Conservation (phyloP, 495 filamentous ascomycete species). For the Extremus antarcticus region DNA sequence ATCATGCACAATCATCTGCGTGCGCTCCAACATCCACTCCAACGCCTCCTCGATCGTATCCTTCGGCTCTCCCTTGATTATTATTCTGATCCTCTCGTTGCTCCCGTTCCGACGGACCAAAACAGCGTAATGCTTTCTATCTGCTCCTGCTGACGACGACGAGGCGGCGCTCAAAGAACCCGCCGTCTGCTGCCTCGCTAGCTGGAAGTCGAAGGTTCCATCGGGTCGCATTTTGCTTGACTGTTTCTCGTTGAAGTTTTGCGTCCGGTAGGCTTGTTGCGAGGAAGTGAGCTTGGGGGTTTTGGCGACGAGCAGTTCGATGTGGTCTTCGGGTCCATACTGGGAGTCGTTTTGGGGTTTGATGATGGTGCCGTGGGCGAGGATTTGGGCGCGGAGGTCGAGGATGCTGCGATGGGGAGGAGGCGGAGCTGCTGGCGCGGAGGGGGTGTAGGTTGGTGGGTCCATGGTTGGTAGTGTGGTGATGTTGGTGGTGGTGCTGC, state of each 20-base stretch:
- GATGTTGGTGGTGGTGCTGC: not conserved
- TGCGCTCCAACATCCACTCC: conserved; percentile 12
- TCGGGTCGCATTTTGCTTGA: not conserved
- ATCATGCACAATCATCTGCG: conserved; percentile 6
- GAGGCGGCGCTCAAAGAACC: not conserved
- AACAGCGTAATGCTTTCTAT: conserved; percentile 8
- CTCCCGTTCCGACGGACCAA: not conserved
- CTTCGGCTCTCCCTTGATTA: conserved; percentile 10
- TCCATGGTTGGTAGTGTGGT: not conserved
- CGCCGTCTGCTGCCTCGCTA: not conserved
- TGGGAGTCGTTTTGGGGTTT: not conserved
- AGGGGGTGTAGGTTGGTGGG: not conserved
- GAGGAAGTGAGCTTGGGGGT: not conserved
- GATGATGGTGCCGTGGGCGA: conserved; percentile 7
- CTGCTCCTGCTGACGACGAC: not conserved
- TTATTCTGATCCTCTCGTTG: not conserved
- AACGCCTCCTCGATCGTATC: conserved; percentile 10
- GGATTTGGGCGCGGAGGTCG: conserved; percentile 12
- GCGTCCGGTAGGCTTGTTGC: not conserved
- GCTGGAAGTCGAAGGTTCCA: not conserved
- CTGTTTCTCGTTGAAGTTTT: not conserved
- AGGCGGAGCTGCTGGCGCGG: not conserved
- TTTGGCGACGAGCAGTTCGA: conserved; percentile 10
- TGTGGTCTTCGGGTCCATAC: conserved; percentile 2
- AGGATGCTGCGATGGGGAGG: conserved; percentile 4